Evolutionary conservation across 305 asterid species (phyloP).

Genomic region (Vinca major): DNA sequence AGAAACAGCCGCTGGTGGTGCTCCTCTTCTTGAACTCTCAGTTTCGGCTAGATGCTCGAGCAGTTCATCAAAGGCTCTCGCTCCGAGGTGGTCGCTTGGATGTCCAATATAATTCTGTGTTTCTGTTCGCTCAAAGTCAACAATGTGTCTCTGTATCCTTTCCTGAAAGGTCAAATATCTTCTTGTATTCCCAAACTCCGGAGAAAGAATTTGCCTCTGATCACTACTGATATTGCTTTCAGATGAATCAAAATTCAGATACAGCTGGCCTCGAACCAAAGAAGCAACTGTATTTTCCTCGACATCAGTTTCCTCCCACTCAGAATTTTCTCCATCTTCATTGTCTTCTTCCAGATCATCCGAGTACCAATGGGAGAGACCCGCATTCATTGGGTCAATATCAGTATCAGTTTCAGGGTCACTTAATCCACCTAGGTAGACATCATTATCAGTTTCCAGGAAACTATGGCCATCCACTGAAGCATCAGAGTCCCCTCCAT

Average conservation of each 20-base stretch:
- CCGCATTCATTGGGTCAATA: slow-evolving; percentile 94
- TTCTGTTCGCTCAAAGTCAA: slow-evolving; percentile 30
- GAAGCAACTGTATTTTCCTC: slow-evolving; percentile 31
- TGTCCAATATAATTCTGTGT: slow-evolving; percentile 27
- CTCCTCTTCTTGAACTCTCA: slow-evolving; percentile 57
- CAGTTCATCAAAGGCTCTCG: slow-evolving; percentile 45
- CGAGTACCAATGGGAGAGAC: slow-evolving; percentile 58
- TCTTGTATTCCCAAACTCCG: slow-evolving; percentile 33
- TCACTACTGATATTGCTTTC: slow-evolving; percentile 20
- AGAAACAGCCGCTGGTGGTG: slow-evolving; percentile 71
- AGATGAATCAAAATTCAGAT: slow-evolving; percentile 19
- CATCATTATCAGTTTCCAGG: slow-evolving; percentile 40
- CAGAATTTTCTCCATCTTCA: slow-evolving; percentile 32
- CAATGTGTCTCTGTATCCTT: slow-evolving; percentile 21
- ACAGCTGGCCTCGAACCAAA: slow-evolving; percentile 22
- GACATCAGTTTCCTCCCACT: slow-evolving; percentile 51
- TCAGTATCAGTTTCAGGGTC: slow-evolving; percentile 62
- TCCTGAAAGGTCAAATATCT: slow-evolving; percentile 21
- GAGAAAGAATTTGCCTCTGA: slow-evolving; percentile 31
- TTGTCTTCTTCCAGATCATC: slow-evolving; percentile 49
- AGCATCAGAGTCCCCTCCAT: slow-evolving; percentile 69
- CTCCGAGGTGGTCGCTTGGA: slow-evolving; percentile 41
- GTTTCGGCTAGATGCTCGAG: slow-evolving; percentile 55
- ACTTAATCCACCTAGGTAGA: slow-evolving; percentile 38
- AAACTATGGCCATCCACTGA: slow-evolving; percentile 50